A percentile compares a stretch with the other conserved stretches of the same genome.
phyloP scores from a whole-genome alignment of 179 eudicot species.

The Spinacia oleracea region DNA sequence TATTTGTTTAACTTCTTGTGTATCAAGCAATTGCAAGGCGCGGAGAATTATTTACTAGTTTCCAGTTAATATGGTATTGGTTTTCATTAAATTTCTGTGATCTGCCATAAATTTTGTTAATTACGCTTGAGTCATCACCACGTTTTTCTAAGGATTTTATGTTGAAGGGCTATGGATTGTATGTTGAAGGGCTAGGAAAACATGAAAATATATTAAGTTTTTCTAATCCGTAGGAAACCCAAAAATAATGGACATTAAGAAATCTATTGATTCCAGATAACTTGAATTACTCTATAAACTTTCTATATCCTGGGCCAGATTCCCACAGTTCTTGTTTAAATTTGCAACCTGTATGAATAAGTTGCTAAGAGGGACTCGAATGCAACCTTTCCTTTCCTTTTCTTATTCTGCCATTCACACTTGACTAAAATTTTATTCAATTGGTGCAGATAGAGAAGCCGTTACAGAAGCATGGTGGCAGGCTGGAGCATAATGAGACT shows the following conservation, averaged over 20 bases:
- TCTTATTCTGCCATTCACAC: not conserved
- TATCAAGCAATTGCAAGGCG: too few relatives aligned
- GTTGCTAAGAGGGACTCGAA: not conserved
- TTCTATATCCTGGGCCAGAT: not conserved
- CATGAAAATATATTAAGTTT: not conserved
- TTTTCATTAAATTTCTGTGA: not conserved
- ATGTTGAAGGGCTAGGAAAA: too few relatives aligned
- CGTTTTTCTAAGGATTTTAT: not conserved
- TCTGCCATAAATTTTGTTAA: not conserved
- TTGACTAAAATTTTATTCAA: not conserved
- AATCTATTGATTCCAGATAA: not conserved
- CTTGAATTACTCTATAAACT: not conserved
- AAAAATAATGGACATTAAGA: not conserved
- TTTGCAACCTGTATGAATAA: not conserved
- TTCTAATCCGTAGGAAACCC: not conserved
- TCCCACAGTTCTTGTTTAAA: not conserved
- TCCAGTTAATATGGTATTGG: too few relatives aligned
- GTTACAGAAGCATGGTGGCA: constrained; percentile 95
- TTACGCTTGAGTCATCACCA: not conserved
- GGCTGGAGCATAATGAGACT: constrained; percentile 85
- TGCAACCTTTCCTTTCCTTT: not conserved
- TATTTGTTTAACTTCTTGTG: not conserved
- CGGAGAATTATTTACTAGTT: too few relatives aligned
- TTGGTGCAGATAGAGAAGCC: constrained; percentile 87
- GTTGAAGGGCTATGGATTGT: too few relatives aligned